Evolutionary conservation across 306 rosid genomes (phyloP).

Genomic region (Fagus crenata): DNA sequence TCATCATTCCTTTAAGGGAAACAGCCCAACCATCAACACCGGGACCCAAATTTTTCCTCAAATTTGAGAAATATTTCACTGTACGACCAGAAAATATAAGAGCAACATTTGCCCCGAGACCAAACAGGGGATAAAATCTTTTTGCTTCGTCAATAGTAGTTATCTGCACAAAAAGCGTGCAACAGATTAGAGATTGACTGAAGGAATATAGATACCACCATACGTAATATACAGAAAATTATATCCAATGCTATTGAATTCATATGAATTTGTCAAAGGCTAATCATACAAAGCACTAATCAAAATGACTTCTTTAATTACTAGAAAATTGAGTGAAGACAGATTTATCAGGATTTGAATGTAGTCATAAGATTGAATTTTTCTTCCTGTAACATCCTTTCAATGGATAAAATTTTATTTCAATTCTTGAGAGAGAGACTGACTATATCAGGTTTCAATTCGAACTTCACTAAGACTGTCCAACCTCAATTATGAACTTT

Average conservation of each 20-base stretch:
- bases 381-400: background rate
- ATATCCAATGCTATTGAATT: background rate
- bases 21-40: constrained; percentile 98
- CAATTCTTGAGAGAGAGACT: background rate
- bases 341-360: background rate
- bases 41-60: constrained; percentile 81
- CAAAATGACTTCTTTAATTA: background rate
- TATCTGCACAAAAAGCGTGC: constrained; percentile 52
- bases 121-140: constrained; percentile 86
- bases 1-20: constrained; percentile 87
- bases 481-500: background rate
- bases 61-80: constrained; percentile 82
- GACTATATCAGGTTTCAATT: background rate
- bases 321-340: background rate
- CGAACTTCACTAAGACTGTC: background rate
- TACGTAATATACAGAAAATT: background rate
- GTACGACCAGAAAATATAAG: constrained; percentile 90
- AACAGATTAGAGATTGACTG: constrained; percentile 5
- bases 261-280: background rate
- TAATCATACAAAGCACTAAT: background rate
- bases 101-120: constrained; percentile 92
- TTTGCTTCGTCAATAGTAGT: constrained; percentile 90
- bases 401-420: background rate
- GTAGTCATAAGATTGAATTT: background rate
- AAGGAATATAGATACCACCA: background rate